Conservation (phyloP, 352 stramenopile genomes). For the Vaucheria bursata region DNA sequence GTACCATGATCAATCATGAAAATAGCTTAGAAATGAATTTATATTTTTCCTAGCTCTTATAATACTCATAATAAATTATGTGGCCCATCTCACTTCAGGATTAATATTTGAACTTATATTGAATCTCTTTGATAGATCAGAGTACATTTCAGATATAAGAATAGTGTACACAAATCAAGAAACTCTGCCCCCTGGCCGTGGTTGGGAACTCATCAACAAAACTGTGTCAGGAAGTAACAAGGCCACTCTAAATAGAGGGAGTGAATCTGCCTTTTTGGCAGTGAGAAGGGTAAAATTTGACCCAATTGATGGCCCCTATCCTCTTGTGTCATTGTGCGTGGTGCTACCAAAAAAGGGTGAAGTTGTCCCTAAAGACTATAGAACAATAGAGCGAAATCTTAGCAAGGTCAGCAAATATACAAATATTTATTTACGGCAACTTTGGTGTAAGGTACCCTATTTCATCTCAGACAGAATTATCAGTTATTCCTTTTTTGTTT, state of each 20-base stretch:
- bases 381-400: slow-evolving; percentile 36
- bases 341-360: slow-evolving; percentile 33
- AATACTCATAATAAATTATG: no score
- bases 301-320: slow-evolving; percentile 26
- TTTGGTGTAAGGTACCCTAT: neutral
- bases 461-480: neutral
- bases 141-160: slow-evolving; percentile 43
- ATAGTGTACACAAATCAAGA: slow-evolving; percentile 25
- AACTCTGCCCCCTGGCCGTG: slow-evolving; percentile 15
- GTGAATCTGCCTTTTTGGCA: slow-evolving; percentile 28
- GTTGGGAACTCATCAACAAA: slow-evolving; percentile 29
- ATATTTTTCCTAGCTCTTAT: no score
- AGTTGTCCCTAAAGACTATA: slow-evolving; percentile 30
- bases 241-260: slow-evolving; percentile 41
- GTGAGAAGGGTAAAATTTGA: slow-evolving; percentile 28
- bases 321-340: slow-evolving; percentile 38
- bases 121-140: no score
- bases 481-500: neutral
- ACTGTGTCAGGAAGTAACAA: slow-evolving; percentile 18
- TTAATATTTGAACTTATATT: no score
- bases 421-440: neutral
- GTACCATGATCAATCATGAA: no score
- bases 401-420: slow-evolving; percentile 15
- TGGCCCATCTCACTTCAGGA: no score
- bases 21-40: no score